Base-by-base conservation (phyloP, 1,284 basidiomycete genomes). In the Kalmanozyma brasiliensis region DNA sequence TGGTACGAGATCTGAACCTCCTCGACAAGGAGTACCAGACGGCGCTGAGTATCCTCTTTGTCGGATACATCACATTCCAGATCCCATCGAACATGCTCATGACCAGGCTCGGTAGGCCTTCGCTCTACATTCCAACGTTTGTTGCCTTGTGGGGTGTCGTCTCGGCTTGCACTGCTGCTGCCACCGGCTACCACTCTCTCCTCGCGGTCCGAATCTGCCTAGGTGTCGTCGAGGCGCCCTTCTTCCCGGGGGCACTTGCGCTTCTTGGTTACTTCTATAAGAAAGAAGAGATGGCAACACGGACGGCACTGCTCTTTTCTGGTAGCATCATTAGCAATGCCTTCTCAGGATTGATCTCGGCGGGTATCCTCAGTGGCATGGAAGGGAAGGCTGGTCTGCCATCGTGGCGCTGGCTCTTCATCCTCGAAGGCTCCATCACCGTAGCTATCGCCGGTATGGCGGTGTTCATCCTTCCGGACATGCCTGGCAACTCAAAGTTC, bases 1-100 rank as follows among this genome's bases (percentile, higher is more conserved):
- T 77, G 11, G 53, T 65, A 23, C 47, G 63, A 22, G 80, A 83
- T 45, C 78, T 83, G 32, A 41, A 53, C 30, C 59, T 83, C 20
- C 70, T 44, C 64, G 75, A 45, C 48, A 61, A 40, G 5, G 42
- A 76, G 32, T 76, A 61, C 30, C 52, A 52, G 14, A 90, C 89
- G 0, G 82, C 91, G 22, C 82, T 93, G 29, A 88, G 88, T 20
- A 87, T 91, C 61, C 86, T 92, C 35, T 92, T 90, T 74, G 87
- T 91, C 42, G 90, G 90, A 23, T 92, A 92, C 74, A 88, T 90
- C 65, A 81, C 90, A 51, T 90, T 91, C 88, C 91, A 92, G 80
- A 86, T 90, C 47, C 90, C 89, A 16, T 90, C 79, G 32, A 82
- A 82, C 56, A 63, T 80, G 67, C 34, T 83, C 45, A 70, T 82